Base-by-base conservation (phyloP, 192 early-diverging fungal species). In the Podila clonocystis region DNA sequence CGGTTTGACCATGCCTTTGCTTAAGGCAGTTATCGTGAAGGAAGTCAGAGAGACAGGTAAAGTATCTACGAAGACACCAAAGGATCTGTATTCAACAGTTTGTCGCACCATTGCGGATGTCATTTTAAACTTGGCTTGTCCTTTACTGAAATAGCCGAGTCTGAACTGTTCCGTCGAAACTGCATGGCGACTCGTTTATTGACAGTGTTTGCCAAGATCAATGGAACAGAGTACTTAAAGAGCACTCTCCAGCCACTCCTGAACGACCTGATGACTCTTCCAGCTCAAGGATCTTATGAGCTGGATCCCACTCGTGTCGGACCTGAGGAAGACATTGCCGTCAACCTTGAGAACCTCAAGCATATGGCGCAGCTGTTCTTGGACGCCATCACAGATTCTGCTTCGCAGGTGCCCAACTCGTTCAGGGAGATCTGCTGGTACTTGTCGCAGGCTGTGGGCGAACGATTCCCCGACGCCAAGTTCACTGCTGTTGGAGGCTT, bases 401-500 rank as follows among this genome's bases (percentile, higher is more conserved):
- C 88, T 4, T 76, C 86, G 22, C 85, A 87, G 33, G 84, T 97
- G 45, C 97, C 97, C 58, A 89, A 75, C 19, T 75, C 85, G 7
- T 89, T 98, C 70, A 86, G 95, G 15, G 91, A 93, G 62, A 90
- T 96, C 65, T 99, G 97, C 67, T 87, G 91, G 72, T 88, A 92
- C 62, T 89, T 99, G 24, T 89, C 91, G 62, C 87, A 85, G 49
- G 84, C 95, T 33, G 96, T 98, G 0, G 89, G 88, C 26, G 87
- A 88, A 62, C 87, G 92, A 20, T 98, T 97, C 86, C 95, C 94
- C 0, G 93, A 94, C 45, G 91, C 95, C 22, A 93, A 92, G 55
- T 89, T 89, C 58, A 94, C 93, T 4, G 94, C 96, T 57, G 96
- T 99, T 0, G 97, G 97, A 70, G 95, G 94, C 0, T 98, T 98